phyloP scores from a whole-genome alignment of 75 land plant species.

The Sequoiadendron giganteum region DNA sequence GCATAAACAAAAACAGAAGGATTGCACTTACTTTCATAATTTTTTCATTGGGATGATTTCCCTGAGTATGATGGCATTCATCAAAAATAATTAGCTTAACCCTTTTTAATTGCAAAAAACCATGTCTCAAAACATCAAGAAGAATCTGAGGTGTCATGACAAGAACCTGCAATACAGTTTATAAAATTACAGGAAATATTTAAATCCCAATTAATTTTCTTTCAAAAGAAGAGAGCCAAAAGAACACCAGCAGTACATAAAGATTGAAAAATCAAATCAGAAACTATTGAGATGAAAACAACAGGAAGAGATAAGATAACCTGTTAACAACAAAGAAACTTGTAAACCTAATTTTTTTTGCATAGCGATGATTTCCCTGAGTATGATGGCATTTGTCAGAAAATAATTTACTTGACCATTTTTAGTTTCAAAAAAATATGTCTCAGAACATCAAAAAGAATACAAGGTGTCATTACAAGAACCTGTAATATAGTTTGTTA shows the following conservation, averaged over 20 bases:
- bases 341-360: conserved; percentile 22
- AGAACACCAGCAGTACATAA: too few relatives aligned
- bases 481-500: conserved; percentile 40
- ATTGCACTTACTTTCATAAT: conserved; percentile 80
- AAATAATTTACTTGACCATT: conserved; percentile 49
- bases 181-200: background rate
- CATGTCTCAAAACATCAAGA: conserved; percentile 70
- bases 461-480: conserved; percentile 94
- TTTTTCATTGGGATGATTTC: conserved; percentile 82
- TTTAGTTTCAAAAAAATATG: conserved; percentile 65
- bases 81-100: conserved; percentile 77
- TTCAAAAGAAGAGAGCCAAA: background rate
- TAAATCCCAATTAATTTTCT: background rate
- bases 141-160: conserved; percentile 94
- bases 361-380: conserved; percentile 72
- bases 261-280: too few relatives aligned
- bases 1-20: background rate
- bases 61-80: conserved; percentile 87
- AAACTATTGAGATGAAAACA: too few relatives aligned
- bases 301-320: too few relatives aligned
- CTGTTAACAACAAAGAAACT: too few relatives aligned
- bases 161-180: conserved; percentile 60
- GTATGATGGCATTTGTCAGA: conserved; percentile 93
- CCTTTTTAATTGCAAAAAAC: conserved; percentile 52
- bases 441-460: conserved; percentile 67